These are phyloP conservation scores for Suhomyces choctaworum DNA, from an alignment of 1,139 yeast species.

Conservation along the genomic window DNA sequence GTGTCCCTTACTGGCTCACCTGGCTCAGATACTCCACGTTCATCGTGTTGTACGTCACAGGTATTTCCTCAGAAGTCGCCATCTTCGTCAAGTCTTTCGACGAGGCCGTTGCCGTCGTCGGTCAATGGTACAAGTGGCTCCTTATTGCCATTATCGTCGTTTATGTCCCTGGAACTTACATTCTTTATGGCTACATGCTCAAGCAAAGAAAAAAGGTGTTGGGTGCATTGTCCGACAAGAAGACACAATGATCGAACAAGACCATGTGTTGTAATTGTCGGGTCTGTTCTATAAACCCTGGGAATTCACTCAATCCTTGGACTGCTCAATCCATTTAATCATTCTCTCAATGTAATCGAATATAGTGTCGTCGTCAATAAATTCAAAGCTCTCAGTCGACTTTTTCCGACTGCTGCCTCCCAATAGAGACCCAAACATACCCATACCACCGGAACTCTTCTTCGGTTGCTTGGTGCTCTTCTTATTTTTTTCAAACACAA, in stretches of 20 bases:
- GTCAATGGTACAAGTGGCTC: conserved; percentile 53
- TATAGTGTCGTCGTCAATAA: conserved; percentile 37
- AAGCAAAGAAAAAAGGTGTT: conserved; percentile 76
- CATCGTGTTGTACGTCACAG: conserved; percentile 81
- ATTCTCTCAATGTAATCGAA: conserved; percentile 33
- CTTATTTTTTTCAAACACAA: conserved; percentile 39
- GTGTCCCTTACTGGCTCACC: conserved; percentile 63
- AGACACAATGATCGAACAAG: conserved; percentile 20
- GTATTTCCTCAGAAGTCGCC: conserved; percentile 80
- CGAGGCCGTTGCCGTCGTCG: conserved; percentile 55
- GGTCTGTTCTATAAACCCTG: background rate
- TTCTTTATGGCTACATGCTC: conserved; percentile 85
- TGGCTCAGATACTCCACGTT: conserved; percentile 84
- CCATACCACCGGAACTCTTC: conserved; percentile 6
- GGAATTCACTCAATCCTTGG: conserved; percentile 10
- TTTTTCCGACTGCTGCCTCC: conserved; percentile 14
- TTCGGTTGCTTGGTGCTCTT: conserved; percentile 12
- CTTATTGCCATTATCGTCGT: conserved; percentile 59
- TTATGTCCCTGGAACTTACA: conserved; percentile 85
- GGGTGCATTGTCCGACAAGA: conserved; percentile 25
- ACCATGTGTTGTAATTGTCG: too few species aligned
- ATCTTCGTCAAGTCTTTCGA: conserved; percentile 69
- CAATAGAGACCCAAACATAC: conserved; percentile 16
- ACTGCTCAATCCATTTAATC: conserved; percentile 33
- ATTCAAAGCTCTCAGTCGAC: conserved; percentile 22